A percentile compares a stretch with the other conserved stretches of the same genome.
Conservation (phyloP, 2,329 filamentous ascomycete genomes). For the Penicillium digitatum region DNA sequence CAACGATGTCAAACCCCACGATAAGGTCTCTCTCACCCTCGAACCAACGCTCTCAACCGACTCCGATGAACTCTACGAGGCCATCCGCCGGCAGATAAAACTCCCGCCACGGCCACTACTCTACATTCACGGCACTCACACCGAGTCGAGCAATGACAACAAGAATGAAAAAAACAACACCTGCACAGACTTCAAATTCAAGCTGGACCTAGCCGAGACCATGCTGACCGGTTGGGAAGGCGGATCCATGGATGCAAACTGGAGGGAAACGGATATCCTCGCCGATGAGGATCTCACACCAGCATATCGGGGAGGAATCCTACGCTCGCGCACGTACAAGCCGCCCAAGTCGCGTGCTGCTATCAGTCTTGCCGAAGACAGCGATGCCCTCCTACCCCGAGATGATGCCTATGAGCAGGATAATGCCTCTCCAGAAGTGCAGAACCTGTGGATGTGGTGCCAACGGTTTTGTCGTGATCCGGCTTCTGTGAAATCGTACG, state of each 20-base stretch:
- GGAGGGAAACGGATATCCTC: constrained; percentile 12
- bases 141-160: constrained; percentile 9
- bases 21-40: constrained; percentile 12
- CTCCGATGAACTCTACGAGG: constrained; percentile 13
- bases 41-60: constrained; percentile 15
- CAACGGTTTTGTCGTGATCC: constrained; percentile 36
- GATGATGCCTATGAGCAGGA: not conserved
- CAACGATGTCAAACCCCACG: constrained; percentile 1
- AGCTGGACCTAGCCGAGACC: constrained; percentile 23
- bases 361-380: constrained; percentile 3
- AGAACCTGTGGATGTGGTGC: constrained; percentile 29
- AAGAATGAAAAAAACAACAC: constrained; percentile 11
- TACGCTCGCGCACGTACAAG: constrained; percentile 16
- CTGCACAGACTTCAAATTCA: constrained; percentile 20
- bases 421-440: not conserved
- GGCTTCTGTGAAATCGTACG: constrained; percentile 37
- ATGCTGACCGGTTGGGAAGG: constrained; percentile 24
- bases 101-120: constrained; percentile 21
- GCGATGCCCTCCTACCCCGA: constrained; percentile 13
- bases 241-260: not conserved
- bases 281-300: constrained; percentile 12
- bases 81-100: constrained; percentile 18
- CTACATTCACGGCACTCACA: constrained; percentile 16
- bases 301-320: constrained; percentile 19
- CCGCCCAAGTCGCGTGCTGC: constrained; percentile 2